phyloP scores from a whole-genome alignment of 495 filamentous ascomycete species.

The Penicillium daleae region DNA sequence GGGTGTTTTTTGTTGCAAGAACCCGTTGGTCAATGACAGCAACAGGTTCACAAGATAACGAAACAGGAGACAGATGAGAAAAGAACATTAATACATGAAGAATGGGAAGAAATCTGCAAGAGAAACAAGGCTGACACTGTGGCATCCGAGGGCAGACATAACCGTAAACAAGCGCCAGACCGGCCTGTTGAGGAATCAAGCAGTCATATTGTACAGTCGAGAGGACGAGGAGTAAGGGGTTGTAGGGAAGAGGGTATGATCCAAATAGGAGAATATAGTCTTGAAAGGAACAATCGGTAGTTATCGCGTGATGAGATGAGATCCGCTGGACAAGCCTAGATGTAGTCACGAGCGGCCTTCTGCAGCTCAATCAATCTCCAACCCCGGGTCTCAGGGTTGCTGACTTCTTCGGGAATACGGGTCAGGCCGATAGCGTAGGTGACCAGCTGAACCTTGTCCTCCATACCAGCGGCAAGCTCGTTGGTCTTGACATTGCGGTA shows the following conservation, averaged over 20 bases:
- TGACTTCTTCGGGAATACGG: slow-evolving; percentile 89
- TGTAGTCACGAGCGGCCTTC: slow-evolving; percentile 96
- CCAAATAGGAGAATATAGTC: slow-evolving; percentile 11
- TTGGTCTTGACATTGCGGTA: slow-evolving; percentile 89
- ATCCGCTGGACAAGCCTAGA: slow-evolving; percentile 51
- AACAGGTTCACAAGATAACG: slow-evolving; percentile 6
- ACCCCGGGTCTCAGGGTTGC: slow-evolving; percentile 92
- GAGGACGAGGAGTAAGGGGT: slow-evolving; percentile 14
- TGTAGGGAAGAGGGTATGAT: slow-evolving; percentile 9
- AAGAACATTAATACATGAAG: slow-evolving; percentile 39
- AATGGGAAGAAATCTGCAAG: slow-evolving; percentile 25
- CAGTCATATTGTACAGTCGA: slow-evolving; percentile 50
- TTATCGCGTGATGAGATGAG: not conserved
- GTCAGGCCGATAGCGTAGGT: slow-evolving; percentile 98
- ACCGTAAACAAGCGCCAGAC: slow-evolving; percentile 39
- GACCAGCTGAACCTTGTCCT: slow-evolving; percentile 96
- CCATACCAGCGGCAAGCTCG: slow-evolving; percentile 95
- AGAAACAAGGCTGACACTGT: slow-evolving; percentile 16
- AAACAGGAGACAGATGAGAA: slow-evolving; percentile 17
- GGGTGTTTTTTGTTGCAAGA: slow-evolving; percentile 8
- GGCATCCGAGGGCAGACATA: slow-evolving; percentile 39
- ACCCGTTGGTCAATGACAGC: not conserved
- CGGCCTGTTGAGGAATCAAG: slow-evolving; percentile 44
- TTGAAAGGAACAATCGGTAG: slow-evolving; percentile 1
- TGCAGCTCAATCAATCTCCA: slow-evolving; percentile 98